Base-by-base conservation (phyloP, 192 early-diverging fungal species). In the Lobulomyces angularis region DNA sequence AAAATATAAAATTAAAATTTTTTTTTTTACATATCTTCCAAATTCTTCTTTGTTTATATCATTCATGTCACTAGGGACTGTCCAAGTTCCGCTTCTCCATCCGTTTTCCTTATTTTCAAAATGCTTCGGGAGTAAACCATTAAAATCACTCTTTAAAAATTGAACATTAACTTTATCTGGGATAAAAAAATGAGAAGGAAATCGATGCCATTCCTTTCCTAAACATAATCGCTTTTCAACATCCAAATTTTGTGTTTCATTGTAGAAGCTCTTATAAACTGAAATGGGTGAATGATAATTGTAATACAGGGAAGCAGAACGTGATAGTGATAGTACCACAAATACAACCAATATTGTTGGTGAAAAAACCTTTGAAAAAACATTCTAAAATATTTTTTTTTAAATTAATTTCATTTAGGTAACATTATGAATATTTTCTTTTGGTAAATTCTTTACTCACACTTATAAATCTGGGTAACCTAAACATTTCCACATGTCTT, bases 121-220 rank as follows among this genome's bases (percentile, higher is more conserved):
- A 26, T 83, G 69, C 27, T 81, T 81, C 0, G 94, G 94, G 28
- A 98, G 58, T 24, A 84, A 69, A 16, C 90, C 91, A 6, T 58
- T 52, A 53, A 89, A 93, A 8, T 65, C 56, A 40, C 69, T 68
- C 50, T 66, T 45, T 25, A 92, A 46, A 48, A 90, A 84, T 37
- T 71, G 59, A 19, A 97, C 43, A 2, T 76, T 60, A 35, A 81
- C 61, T 22, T 64, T 69, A 18, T 64, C 57, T 4, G 91, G 94
- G 6, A 95, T 50, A 55, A 88, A 88, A 62, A 83, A 98, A 44
- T 90, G 86, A 8, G 77, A 79, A 3, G 90, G 90, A 55, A 90
- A 98, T 22, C 88, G 50, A 55, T 98, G 80, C 94, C 94, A 98
- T 44, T 90, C 94, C 43, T 80, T 85, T 26, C 84, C 91, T 41